A percentile compares a stretch with the other conserved stretches of the same genome.
Conservation (phyloP, 2,329 filamentous ascomycete genomes). For the Colletotrichum sp. region DNA sequence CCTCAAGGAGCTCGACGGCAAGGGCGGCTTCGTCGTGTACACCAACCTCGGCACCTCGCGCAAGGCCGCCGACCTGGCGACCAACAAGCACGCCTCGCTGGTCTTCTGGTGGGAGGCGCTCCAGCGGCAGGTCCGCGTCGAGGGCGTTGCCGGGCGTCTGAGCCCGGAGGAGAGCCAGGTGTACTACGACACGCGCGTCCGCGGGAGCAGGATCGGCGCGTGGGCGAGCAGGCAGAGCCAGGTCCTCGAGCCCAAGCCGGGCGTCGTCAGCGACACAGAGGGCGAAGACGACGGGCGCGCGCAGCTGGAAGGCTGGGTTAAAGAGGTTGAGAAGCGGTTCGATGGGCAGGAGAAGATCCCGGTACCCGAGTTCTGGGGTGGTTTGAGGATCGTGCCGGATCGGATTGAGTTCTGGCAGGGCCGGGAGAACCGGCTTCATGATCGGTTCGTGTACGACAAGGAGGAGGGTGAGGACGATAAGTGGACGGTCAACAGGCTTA, state of each 20-base stretch:
- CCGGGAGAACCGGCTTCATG: conserved; percentile 85
- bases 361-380: conserved; percentile 94
- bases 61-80: conserved; percentile 70
- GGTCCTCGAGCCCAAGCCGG: conserved; percentile 61
- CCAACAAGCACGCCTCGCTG: conserved; percentile 79
- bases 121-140: conserved; percentile 90
- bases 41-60: conserved; percentile 85
- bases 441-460: conserved; percentile 86
- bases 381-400: conserved; percentile 83
- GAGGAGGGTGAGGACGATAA: conserved; percentile 49
- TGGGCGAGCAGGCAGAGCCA: conserved; percentile 92
- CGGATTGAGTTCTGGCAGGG: conserved; percentile 97
- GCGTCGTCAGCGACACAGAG: conserved; percentile 25
- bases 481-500: conserved; percentile 77
- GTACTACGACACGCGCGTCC: conserved; percentile 72
- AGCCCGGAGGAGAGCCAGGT: conserved; percentile 72
- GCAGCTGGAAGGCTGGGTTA: conserved; percentile 78
- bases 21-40: conserved; percentile 86
- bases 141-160: conserved; percentile 75
- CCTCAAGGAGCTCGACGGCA: conserved; percentile 87
- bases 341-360: conserved; percentile 80
- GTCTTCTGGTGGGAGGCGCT: conserved; percentile 90
- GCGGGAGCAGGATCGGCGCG: conserved; percentile 85
- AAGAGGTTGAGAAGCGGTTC: conserved; percentile 78
- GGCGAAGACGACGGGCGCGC: conserved; percentile 70